These are phyloP conservation scores for Vachellia collinsii DNA, from an alignment of 306 rosid genomes.

Conservation along the genomic window DNA sequence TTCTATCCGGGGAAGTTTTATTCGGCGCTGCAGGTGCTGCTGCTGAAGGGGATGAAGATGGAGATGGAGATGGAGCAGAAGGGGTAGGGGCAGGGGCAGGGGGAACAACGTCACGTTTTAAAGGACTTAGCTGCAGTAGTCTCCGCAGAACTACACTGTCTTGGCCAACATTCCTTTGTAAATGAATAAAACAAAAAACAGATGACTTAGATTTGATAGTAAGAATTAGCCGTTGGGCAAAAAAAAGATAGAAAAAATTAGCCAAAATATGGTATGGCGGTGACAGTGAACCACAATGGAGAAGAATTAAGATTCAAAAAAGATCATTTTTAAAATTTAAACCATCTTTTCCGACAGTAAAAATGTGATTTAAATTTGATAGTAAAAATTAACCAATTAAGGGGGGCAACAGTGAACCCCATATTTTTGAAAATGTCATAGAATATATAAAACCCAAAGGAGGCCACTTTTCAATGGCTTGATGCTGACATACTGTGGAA, in stretches of 20 bases:
- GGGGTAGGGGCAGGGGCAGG: not conserved
- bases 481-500: conserved; percentile 52
- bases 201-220: conserved; percentile 2
- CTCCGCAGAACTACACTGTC: conserved; percentile 41
- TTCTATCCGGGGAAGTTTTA: not conserved
- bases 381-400: conserved; percentile 14
- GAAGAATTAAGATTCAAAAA: not conserved
- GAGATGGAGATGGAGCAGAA: not conserved
- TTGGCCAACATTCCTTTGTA: conserved; percentile 44
- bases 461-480: conserved; percentile 28
- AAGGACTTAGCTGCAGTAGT: not conserved
- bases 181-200: conserved; percentile 15
- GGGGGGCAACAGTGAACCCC: not conserved
- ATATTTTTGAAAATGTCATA: conserved; percentile 2
- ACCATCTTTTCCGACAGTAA: not conserved
- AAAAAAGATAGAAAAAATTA: not conserved
- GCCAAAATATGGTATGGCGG: conserved; percentile 6
- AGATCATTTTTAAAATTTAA: too few species aligned
- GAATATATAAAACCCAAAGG: not conserved
- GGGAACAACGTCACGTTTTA: fast-evolving
- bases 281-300: not conserved
- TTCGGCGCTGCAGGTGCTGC: not conserved
- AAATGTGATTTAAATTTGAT: not conserved
- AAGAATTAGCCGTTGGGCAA: conserved; percentile 1
- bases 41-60: conserved; percentile 25